phyloP scores from a whole-genome alignment of 768 basidiomycete species.

The Mycena metata region DNA sequence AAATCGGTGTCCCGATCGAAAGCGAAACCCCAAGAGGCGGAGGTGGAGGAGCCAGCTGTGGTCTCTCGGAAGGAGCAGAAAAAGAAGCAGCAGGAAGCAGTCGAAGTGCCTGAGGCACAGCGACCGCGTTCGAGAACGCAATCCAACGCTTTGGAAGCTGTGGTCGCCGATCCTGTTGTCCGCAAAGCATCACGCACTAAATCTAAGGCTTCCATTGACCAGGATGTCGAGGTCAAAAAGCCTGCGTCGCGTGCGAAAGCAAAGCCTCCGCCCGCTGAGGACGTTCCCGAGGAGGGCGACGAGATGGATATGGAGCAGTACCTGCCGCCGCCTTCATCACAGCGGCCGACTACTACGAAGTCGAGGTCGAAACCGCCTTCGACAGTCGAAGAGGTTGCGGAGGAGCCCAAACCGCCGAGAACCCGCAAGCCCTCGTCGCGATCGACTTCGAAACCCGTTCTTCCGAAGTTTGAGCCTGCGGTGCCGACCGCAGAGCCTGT shows the following conservation, averaged over 20 bases:
- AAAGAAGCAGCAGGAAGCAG: conserved; percentile 15
- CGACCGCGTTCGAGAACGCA: conserved; percentile 32
- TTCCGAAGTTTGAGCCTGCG: conserved; percentile 24
- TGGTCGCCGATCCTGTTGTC: conserved; percentile 19
- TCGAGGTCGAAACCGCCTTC: conserved; percentile 22
- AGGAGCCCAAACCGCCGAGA: conserved; percentile 21
- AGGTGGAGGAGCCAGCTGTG: conserved; percentile 29
- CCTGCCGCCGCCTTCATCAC: conserved; percentile 34
- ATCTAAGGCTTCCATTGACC: conserved; percentile 32
- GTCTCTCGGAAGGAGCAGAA: conserved; percentile 38
- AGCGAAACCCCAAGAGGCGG: conserved; percentile 24
- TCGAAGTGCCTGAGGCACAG: conserved; percentile 5
- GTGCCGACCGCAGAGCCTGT: conserved; percentile 8
- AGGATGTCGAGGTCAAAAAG: conserved; percentile 28
- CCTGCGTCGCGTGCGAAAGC: conserved; percentile 32
- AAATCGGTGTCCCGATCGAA: conserved; percentile 24
- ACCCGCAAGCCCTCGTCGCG: conserved; percentile 31
- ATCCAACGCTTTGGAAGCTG: conserved; percentile 17
- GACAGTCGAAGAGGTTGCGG: conserved; percentile 13
- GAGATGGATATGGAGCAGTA: conserved; percentile 38
- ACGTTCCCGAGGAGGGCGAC: conserved; percentile 37
- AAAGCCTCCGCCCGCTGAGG: conserved; percentile 23
- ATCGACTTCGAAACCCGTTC: conserved; percentile 27
- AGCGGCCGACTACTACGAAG: conserved; percentile 20
- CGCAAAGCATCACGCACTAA: conserved; percentile 33